Evolutionary conservation across 768 basidiomycete genomes (phyloP).

Genomic region (Kockovaella imperatae): DNA sequence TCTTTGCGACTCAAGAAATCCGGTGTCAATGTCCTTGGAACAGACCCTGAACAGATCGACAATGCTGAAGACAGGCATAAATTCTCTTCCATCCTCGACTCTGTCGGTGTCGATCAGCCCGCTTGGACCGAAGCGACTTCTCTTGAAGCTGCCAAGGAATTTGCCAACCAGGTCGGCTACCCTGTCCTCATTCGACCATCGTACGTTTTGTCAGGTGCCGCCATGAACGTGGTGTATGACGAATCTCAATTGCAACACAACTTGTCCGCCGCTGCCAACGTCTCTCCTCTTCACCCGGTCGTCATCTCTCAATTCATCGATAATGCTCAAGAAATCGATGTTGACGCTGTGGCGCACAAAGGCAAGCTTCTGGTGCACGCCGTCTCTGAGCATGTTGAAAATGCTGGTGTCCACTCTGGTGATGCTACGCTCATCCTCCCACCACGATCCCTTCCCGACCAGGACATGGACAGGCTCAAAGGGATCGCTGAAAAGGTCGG

Average conservation of each 20-base stretch:
- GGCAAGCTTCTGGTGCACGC: conserved; percentile 90
- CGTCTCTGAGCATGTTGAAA: conserved; percentile 96
- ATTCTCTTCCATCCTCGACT: conserved; percentile 93
- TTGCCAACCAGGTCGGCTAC: conserved; percentile 81
- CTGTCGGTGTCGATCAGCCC: conserved; percentile 91
- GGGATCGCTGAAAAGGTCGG: conserved; percentile 92
- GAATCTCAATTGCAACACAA: conserved; percentile 83
- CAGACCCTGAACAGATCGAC: conserved; percentile 90
- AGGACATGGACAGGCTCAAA: conserved; percentile 81
- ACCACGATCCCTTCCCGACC: conserved; percentile 67
- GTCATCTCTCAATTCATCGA: conserved; percentile 99
- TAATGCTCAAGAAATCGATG: conserved; percentile 92
- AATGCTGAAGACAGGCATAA: conserved; percentile 98
- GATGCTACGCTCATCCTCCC: conserved; percentile 97
- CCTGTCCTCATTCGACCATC: conserved; percentile 97
- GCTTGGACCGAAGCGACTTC: conserved; percentile 89
- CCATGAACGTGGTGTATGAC: conserved; percentile 98
- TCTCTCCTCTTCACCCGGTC: conserved; percentile 93
- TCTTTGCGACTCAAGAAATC: conserved; percentile 86
- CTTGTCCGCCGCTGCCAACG: conserved; percentile 90
- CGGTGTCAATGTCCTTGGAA: conserved; percentile 89
- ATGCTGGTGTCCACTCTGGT: conserved; percentile 96
- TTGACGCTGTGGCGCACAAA: conserved; percentile 91
- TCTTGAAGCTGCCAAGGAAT: conserved; percentile 81
- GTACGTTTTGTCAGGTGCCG: conserved; percentile 95